Conservation (phyloP, 2,329 filamentous ascomycete species). For the Fusarium irregulare region DNA sequence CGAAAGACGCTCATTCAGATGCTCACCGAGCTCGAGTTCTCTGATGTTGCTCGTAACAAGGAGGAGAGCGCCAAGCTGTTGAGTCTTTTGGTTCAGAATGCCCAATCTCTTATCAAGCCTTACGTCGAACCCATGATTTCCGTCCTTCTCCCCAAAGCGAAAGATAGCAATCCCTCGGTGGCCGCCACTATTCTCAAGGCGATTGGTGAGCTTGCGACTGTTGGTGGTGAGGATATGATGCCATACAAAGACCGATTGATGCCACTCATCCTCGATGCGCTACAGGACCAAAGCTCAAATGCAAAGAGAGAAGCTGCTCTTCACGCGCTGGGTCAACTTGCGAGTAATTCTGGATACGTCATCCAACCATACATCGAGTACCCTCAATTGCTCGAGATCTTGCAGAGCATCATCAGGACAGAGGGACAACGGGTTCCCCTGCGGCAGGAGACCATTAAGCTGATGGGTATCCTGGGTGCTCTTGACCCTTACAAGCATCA, state of each 20-base stretch:
- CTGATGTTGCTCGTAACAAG: constrained; percentile 92
- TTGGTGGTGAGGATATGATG: constrained; percentile 94
- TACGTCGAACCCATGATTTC: constrained; percentile 98
- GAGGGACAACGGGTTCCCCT: constrained; percentile 86
- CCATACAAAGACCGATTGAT: constrained; percentile 92
- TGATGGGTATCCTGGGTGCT: constrained; percentile 95
- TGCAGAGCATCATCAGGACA: constrained; percentile 93
- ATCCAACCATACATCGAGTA: constrained; percentile 97
- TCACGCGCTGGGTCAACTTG: constrained; percentile 88
- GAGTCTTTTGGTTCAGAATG: constrained; percentile 91
- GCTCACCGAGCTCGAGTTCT: constrained; percentile 95
- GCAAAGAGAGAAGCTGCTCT: constrained; percentile 91
- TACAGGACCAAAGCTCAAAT: constrained; percentile 93
- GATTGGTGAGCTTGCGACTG: constrained; percentile 91
- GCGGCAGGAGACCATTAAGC: constrained; percentile 92
- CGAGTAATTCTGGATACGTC: constrained; percentile 97
- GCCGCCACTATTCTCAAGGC: constrained; percentile 95
- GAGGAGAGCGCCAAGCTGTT: constrained; percentile 96
- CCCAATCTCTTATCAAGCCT: constrained; percentile 91
- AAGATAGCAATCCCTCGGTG: constrained; percentile 85
- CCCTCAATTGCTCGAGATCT: constrained; percentile 88
- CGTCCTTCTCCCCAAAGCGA: constrained; percentile 92
- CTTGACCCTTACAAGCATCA: constrained; percentile 97
- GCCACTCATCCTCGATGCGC: constrained; percentile 91
- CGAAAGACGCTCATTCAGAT: constrained; percentile 96